Evolutionary conservation across 202 grass and related monocot genomes (phyloP).

Genomic region (Eragrostis tef): DNA sequence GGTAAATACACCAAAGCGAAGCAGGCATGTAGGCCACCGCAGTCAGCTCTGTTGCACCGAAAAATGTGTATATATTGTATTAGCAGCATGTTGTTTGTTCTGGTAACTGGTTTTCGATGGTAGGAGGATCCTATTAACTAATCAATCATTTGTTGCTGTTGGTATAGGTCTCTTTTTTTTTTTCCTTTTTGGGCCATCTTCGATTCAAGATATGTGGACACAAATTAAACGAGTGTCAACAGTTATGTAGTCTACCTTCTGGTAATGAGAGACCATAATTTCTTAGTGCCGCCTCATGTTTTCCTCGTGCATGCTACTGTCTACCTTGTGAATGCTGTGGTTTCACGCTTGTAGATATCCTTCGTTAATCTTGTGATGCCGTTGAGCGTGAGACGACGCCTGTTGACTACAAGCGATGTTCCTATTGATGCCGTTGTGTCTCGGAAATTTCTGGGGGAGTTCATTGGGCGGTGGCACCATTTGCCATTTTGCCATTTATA

Average conservation of each 20-base stretch:
- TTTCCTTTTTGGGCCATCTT: constrained; percentile 12
- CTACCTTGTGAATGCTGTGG: no score
- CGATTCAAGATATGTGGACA: constrained; percentile 42
- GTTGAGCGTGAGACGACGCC: no score
- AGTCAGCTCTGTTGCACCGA: constrained; percentile 27
- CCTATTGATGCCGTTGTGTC: no score
- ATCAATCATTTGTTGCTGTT: constrained; percentile 51
- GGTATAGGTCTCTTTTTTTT: constrained; percentile 44
- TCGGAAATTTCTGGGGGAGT: no score
- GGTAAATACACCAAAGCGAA: constrained; percentile 53
- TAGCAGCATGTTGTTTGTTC: constrained; percentile 47
- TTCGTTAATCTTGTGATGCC: no score
- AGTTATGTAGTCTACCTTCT: constrained; percentile 19
- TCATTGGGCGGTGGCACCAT: no score
- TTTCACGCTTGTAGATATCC: no score
- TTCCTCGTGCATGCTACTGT: no score
- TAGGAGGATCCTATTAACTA: constrained; percentile 40
- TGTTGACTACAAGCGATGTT: no score
- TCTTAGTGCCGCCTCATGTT: background rate
- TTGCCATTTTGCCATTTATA: no score
- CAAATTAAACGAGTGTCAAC: constrained; percentile 26
- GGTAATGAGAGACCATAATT: constrained; percentile 8
- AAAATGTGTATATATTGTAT: constrained; percentile 68
- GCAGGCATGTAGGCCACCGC: constrained; percentile 43
- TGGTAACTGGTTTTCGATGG: constrained; percentile 29